Conservation (phyloP, 1,284 basidiomycete species). For the Sanghuangporus weigelae region DNA sequence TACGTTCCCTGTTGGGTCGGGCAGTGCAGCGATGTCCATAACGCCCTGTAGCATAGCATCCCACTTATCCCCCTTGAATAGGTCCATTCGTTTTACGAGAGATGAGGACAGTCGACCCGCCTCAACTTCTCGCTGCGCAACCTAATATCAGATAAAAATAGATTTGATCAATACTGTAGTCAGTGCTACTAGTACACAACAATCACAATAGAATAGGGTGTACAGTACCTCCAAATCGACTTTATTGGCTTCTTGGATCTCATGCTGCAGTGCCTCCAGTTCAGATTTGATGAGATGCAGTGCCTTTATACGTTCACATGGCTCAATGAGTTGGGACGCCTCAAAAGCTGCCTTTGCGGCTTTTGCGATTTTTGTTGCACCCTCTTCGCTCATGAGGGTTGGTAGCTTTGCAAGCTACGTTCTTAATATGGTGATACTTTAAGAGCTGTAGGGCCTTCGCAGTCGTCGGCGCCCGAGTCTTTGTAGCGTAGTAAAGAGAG, state of each 20-base stretch:
- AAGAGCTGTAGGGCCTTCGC: no score
- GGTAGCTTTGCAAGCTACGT: not conserved
- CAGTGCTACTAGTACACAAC: not conserved
- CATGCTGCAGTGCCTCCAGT: conserved; percentile 56
- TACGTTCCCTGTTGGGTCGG: conserved; percentile 84
- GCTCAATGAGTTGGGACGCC: conserved; percentile 72
- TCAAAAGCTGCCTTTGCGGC: conserved; percentile 82
- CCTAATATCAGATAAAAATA: conserved; percentile 36
- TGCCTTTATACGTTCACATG: conserved; percentile 64
- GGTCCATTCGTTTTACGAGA: conserved; percentile 82
- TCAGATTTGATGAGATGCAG: conserved; percentile 65
- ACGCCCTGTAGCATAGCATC: conserved; percentile 90
- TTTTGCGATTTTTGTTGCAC: conserved; percentile 50
- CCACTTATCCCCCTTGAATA: conserved; percentile 87
- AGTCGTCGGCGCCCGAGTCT: no score
- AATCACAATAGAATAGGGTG: not conserved
- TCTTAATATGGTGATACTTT: no score
- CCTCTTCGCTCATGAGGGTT: not conserved
- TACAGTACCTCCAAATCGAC: conserved; percentile 68
- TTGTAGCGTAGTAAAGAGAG: not conserved
- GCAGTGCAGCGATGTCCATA: conserved; percentile 78
- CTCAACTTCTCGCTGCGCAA: conserved; percentile 72
- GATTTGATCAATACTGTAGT: not conserved
- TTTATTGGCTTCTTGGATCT: conserved; percentile 76
- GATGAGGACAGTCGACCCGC: conserved; percentile 81